Conservation (phyloP, 2,329 filamentous ascomycete species). For the Cladophialophora exuberans region DNA sequence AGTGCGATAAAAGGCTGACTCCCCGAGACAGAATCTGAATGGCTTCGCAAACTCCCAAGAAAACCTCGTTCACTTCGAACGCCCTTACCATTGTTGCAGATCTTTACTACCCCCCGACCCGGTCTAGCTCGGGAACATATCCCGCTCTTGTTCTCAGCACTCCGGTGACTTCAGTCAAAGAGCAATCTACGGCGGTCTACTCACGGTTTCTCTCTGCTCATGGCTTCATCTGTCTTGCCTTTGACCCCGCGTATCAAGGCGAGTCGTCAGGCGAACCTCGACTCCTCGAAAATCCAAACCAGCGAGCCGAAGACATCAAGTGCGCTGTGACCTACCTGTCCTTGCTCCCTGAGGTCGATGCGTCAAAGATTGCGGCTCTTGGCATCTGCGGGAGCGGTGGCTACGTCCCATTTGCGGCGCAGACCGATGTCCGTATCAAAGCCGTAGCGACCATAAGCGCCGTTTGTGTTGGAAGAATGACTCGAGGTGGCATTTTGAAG, state of each 20-base stretch:
- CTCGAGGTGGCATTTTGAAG: slow-evolving; percentile 36
- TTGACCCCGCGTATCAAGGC: slow-evolving; percentile 45
- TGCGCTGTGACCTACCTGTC: slow-evolving; percentile 41
- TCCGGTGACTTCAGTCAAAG: slow-evolving; percentile 42
- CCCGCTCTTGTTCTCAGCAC: slow-evolving; percentile 38
- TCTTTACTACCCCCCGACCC: not conserved
- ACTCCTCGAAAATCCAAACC: slow-evolving; percentile 42
- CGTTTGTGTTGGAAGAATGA: slow-evolving; percentile 39
- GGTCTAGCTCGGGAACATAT: not conserved
- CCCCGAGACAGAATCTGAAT: no score
- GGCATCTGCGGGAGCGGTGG: slow-evolving; percentile 45
- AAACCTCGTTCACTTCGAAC: not conserved
- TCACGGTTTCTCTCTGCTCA: slow-evolving; percentile 37
- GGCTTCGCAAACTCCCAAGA: not conserved
- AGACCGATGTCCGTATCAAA: slow-evolving; percentile 45
- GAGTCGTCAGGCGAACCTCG: slow-evolving; percentile 42
- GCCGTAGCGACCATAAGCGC: slow-evolving; percentile 41
- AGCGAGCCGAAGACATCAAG: slow-evolving; percentile 43
- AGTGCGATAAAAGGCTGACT: no score
- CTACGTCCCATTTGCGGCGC: slow-evolving; percentile 42
- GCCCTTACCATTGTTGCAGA: not conserved
- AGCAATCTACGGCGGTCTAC: slow-evolving; percentile 43
- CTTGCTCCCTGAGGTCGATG: slow-evolving; percentile 35
- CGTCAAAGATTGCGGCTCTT: slow-evolving; percentile 42
- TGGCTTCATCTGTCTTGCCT: slow-evolving; percentile 42